Base-by-base conservation (phyloP, 768 basidiomycete species). In the Suillus luteus region DNA sequence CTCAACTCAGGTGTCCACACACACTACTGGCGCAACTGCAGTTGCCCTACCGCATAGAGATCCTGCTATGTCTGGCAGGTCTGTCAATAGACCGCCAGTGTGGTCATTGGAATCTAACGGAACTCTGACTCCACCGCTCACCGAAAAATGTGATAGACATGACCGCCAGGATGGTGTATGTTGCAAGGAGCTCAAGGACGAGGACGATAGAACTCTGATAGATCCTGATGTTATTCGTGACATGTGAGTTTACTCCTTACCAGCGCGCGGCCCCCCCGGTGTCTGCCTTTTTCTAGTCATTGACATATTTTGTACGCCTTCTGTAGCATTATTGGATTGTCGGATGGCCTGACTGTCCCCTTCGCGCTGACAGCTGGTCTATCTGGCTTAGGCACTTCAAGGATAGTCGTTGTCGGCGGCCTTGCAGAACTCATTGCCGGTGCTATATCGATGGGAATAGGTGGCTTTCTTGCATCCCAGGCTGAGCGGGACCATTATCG, bases 371-470 rank as follows among this genome's bases (percentile, higher is more conserved):
- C 95, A 2, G 95, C 95, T 5, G 95, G 95, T 62, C 84, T 96
- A 31, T 92, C 92, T 12, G 90, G 95, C 12, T 83, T 97, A 44
- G 96, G 96, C 55, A 88, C 92, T 64, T 95, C 93, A 8, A 87
- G 83, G 61, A 83, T 98, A n/a, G 97, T 99, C 66, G 90, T 96
- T 57, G 84, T 96, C 35, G 96, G 95, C 61, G 97, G 97, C 17
- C 79, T 97, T 41, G 96, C 97, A 1, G 97, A 99, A 75, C 89
- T 99, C 68, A 93, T 96, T 63, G 94, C 96, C 1, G 97, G 97
- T 7, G 93, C 96, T 14, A 92, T 99, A 54, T 95, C 92, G 2
- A 99, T 99, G 96, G 97, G 97, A 65, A 92, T 99, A 46, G 97
- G 97, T 60, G 96, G 96, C 22, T 98, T 96, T 83, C 89, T 99